phyloP scores from a whole-genome alignment of 202 grass and related monocot species.

The Brachypodium distachyon region DNA sequence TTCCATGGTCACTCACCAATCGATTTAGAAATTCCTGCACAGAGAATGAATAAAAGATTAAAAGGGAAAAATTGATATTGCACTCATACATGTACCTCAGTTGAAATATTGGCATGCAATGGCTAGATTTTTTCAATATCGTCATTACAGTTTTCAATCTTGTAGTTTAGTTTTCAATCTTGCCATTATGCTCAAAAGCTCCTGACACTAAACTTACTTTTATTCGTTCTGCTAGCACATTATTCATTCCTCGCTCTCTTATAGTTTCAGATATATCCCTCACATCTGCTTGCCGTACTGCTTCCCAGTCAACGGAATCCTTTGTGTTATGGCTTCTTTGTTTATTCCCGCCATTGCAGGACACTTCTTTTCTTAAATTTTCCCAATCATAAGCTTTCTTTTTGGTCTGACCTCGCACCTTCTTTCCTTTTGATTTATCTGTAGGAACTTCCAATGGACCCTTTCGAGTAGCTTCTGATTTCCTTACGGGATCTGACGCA shows the following conservation, averaged over 20 bases:
- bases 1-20: slow-evolving; percentile 63
- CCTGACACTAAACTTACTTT: slow-evolving; percentile 39
- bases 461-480: slow-evolving; percentile 21
- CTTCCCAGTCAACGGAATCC: slow-evolving; percentile 72
- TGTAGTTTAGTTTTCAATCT: too few species aligned
- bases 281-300: slow-evolving; percentile 54
- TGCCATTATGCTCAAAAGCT: too few species aligned
- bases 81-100: not conserved
- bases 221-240: slow-evolving; percentile 77
- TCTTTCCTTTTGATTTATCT: slow-evolving; percentile 38
- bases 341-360: slow-evolving; percentile 20
- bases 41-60: slow-evolving; percentile 17
- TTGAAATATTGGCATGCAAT: too few species aligned
- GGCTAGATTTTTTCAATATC: too few species aligned
- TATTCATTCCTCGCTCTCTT: slow-evolving; percentile 84
- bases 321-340: slow-evolving; percentile 38
- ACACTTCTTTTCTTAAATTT: slow-evolving; percentile 56
- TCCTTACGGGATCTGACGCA: slow-evolving; percentile 29
- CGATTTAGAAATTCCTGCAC: slow-evolving; percentile 61
- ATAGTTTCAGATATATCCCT: slow-evolving; percentile 58
- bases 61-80: not conserved
- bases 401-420: slow-evolving; percentile 24
- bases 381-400: slow-evolving; percentile 72
- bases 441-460: slow-evolving; percentile 10
- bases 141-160: too few species aligned